Evolutionary conservation across 2,329 filamentous ascomycete genomes (phyloP).

Genomic region (Arachnopeziza araneosa): DNA sequence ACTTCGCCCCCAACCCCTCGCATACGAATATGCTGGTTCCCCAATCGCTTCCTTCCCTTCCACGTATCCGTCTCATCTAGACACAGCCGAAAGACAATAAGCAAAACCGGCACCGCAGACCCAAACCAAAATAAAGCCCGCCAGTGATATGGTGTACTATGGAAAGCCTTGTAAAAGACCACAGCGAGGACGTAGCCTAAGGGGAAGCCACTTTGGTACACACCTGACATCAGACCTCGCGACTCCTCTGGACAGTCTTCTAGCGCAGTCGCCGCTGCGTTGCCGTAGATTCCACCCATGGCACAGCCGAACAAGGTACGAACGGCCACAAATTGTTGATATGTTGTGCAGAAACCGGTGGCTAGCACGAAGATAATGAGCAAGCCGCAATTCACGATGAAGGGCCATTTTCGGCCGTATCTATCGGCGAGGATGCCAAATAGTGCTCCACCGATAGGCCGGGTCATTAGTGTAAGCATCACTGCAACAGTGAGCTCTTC

Average conservation of each 20-base stretch:
- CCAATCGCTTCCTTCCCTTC: conserved; percentile 3
- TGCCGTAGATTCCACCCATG: conserved; percentile 78
- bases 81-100: conserved; percentile 71
- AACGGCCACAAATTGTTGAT: conserved; percentile 62
- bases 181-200: conserved; percentile 70
- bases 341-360: conserved; percentile 71
- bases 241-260: conserved; percentile 48
- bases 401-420: conserved; percentile 77
- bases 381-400: conserved; percentile 68
- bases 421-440: conserved; percentile 76
- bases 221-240: conserved; percentile 74
- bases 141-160: conserved; percentile 48
- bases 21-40: conserved; percentile 27
- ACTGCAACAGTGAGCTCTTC: conserved; percentile 82
- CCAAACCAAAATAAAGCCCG: conserved; percentile 85
- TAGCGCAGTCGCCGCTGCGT: conserved; percentile 71
- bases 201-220: conserved; percentile 77
- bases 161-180: neutral
- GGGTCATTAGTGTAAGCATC: conserved; percentile 67
- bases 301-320: conserved; percentile 74
- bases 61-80: conserved; percentile 76
- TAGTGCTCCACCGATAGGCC: conserved; percentile 67
- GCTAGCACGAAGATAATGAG: conserved; percentile 65
- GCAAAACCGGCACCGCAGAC: conserved; percentile 68
- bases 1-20: too few relatives aligned